Conservation (phyloP, 1,139 yeast species). For the Cylindricascospora bacillispora region DNA sequence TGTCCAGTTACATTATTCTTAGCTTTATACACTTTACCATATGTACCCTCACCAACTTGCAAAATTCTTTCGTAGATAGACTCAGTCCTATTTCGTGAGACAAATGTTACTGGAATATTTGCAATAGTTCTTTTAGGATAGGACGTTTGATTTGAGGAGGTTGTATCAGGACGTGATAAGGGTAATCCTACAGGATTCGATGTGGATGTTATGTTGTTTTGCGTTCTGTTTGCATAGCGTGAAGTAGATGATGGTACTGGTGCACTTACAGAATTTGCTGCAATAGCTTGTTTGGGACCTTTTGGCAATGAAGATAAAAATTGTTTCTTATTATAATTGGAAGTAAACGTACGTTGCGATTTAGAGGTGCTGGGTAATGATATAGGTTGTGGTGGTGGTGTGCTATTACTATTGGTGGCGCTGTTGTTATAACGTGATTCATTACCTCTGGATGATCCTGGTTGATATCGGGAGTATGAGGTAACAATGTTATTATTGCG, state of each 20-base stretch:
- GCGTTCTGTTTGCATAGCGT: too few species aligned
- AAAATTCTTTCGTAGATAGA: slow-evolving; percentile 24
- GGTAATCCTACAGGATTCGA: not conserved
- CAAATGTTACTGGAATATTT: slow-evolving; percentile 6
- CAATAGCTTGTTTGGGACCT: slow-evolving; percentile 10
- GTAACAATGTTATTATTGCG: too few species aligned
- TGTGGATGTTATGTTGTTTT: slow-evolving; percentile 3
- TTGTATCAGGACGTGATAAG: not conserved
- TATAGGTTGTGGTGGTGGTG: not conserved
- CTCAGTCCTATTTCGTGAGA: slow-evolving; percentile 9
- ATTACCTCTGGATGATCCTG: too few species aligned
- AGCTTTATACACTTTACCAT: slow-evolving; percentile 62
- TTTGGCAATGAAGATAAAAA: slow-evolving; percentile 3
- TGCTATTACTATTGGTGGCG: not conserved
- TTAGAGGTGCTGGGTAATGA: not conserved
- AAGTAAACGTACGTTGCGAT: not conserved
- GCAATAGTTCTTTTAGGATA: too few species aligned
- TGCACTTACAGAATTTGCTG: too few species aligned
- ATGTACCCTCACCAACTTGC: slow-evolving; percentile 77
- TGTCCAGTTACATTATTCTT: slow-evolving; percentile 41
- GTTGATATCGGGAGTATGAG: too few species aligned
- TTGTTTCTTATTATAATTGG: slow-evolving; percentile 1
- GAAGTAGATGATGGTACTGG: too few species aligned
- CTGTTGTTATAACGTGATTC: slow-evolving; percentile 3
- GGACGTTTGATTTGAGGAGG: slow-evolving; percentile 1